Conservation (phyloP, 352 stramenopile species). For the Pilasporangium apinafurcum region DNA sequence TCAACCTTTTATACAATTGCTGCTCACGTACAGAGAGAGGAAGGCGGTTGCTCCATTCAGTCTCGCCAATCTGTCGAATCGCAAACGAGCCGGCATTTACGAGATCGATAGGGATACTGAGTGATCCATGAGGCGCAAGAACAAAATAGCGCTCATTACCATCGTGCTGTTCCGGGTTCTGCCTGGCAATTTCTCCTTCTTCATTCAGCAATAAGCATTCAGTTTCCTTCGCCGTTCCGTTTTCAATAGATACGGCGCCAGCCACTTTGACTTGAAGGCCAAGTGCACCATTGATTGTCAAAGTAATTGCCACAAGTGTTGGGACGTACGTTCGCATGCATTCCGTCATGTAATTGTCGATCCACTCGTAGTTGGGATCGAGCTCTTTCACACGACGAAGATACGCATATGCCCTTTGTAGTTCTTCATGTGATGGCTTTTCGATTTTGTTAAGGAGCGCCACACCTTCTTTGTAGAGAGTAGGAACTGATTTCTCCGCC, state of each 20-base stretch:
- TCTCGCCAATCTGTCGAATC: conserved; percentile 82
- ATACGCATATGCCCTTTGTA: conserved; percentile 73
- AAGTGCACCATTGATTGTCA: conserved; percentile 64
- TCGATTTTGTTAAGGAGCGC: conserved; percentile 60
- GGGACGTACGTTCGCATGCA: conserved; percentile 66
- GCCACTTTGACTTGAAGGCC: conserved; percentile 76
- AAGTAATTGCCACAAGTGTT: conserved; percentile 58
- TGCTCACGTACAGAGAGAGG: conserved; percentile 65
- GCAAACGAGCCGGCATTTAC: conserved; percentile 64
- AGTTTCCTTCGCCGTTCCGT: conserved; percentile 71
- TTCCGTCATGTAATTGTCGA: conserved; percentile 73
- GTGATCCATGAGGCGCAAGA: conserved; percentile 34
- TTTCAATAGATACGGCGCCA: conserved; percentile 65
- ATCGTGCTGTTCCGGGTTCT: conserved; percentile 53
- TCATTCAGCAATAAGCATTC: conserved; percentile 67
- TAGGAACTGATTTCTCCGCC: conserved; percentile 51
- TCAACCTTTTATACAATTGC: conserved; percentile 68
- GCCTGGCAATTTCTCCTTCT: conserved; percentile 27
- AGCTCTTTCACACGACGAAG: conserved; percentile 61
- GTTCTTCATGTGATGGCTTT: conserved; percentile 37
- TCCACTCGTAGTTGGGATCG: conserved; percentile 78
- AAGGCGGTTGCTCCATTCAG: conserved; percentile 79
- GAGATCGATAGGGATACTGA: conserved; percentile 74
- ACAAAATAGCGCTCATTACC: conserved; percentile 46
- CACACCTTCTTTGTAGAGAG: conserved; percentile 64